phyloP scores from a whole-genome alignment of 176 grass and related monocot genomes.

The Avena eriantha region DNA sequence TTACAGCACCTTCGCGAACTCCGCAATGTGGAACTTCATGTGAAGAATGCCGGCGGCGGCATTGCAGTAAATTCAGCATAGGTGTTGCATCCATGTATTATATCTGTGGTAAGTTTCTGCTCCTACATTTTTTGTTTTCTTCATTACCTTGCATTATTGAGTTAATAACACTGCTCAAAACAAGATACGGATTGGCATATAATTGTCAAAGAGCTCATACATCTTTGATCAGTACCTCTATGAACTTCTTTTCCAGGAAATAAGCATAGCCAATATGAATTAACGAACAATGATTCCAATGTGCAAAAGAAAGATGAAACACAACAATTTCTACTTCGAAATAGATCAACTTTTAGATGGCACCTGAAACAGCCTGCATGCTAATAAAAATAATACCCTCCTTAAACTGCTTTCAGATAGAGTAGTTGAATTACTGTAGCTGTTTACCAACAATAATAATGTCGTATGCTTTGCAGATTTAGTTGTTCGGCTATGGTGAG shows the following conservation, averaged over 20 bases:
- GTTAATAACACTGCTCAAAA: background rate
- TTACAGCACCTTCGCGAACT: conserved; percentile 94
- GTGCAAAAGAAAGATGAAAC: background rate
- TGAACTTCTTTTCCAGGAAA: background rate
- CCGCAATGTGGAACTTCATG: conserved; percentile 72
- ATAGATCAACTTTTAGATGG: background rate
- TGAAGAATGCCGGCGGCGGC: conserved; percentile 56
- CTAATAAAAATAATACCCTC: background rate
- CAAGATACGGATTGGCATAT: background rate
- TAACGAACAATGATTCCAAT: background rate
- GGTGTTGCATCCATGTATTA: background rate
- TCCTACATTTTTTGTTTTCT: background rate
- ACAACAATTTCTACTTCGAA: background rate
- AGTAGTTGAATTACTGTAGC: background rate
- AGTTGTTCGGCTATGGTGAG: conserved; percentile 27
- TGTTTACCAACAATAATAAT: conserved; percentile 27
- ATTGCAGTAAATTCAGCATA: conserved; percentile 52
- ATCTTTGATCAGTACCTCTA: background rate
- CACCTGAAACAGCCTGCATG: background rate
- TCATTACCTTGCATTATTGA: background rate
- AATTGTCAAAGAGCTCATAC: background rate
- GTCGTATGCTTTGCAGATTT: conserved; percentile 46
- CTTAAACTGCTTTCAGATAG: conserved; percentile 29
- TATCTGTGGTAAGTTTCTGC: conserved; percentile 29
- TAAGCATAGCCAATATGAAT: background rate